These are phyloP conservation scores for Xylariomycetidae sp. DNA, from an alignment of 2,329 filamentous ascomycete genomes.

Conservation along the genomic window DNA sequence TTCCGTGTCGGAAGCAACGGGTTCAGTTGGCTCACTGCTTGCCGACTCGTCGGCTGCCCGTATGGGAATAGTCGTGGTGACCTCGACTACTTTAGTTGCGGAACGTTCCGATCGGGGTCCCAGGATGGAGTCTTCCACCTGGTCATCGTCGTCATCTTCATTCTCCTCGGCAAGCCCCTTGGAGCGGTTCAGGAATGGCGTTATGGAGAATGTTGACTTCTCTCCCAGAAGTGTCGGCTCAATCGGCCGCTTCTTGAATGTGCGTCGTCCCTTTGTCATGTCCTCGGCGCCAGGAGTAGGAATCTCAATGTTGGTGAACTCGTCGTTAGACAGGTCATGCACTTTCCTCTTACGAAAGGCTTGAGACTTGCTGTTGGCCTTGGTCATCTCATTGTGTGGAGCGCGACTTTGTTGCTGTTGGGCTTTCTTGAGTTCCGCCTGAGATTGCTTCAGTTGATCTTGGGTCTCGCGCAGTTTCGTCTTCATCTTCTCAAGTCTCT, in stretches of 20 bases:
- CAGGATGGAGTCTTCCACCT: slow-evolving; percentile 19
- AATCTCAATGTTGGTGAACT: slow-evolving; percentile 39
- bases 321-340: slow-evolving; percentile 39
- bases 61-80: slow-evolving; percentile 4
- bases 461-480: slow-evolving; percentile 65
- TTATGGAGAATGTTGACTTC: slow-evolving; percentile 90
- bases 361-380: slow-evolving; percentile 28
- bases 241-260: slow-evolving; percentile 49
- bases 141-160: slow-evolving; percentile 20
- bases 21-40: slow-evolving; percentile 11
- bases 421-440: slow-evolving; percentile 36
- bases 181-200: slow-evolving; percentile 80
- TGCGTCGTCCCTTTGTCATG: slow-evolving; percentile 30
- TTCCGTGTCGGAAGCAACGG: slow-evolving; percentile 16
- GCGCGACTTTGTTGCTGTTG: slow-evolving; percentile 32
- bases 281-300: slow-evolving; percentile 33
- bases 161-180: slow-evolving; percentile 45
- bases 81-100: slow-evolving; percentile 6
- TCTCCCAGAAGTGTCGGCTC: slow-evolving; percentile 64
- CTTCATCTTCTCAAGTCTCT: slow-evolving; percentile 63
- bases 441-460: slow-evolving; percentile 62
- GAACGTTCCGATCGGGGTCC: slow-evolving; percentile 7
- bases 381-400: slow-evolving; percentile 25
- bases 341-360: slow-evolving; percentile 39
- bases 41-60: slow-evolving; percentile 7